phyloP scores from a whole-genome alignment of 225 moss, liverwort and hornwort genomes.

The Marchantia paleacea region DNA sequence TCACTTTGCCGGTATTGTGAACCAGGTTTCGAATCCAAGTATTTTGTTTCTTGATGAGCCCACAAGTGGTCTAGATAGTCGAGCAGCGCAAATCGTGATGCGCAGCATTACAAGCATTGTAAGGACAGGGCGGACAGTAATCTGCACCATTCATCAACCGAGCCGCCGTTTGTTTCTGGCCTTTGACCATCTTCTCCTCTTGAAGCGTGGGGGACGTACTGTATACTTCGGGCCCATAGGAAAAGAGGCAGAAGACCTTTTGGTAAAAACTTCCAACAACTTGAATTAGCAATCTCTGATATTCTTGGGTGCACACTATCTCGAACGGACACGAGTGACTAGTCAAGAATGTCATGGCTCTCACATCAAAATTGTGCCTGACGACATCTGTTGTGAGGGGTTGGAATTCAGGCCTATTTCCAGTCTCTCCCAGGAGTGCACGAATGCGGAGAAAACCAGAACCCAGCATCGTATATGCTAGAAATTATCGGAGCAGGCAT shows the following conservation, averaged over 20 bases:
- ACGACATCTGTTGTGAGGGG: not conserved
- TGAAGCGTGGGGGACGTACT: slow-evolving; percentile 79
- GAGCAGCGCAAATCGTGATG: slow-evolving; percentile 85
- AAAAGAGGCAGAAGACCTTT: slow-evolving; percentile 56
- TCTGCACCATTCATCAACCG: slow-evolving; percentile 97
- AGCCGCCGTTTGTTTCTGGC: slow-evolving; percentile 70
- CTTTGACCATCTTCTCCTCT: slow-evolving; percentile 67
- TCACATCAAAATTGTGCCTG: not conserved
- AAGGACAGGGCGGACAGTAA: slow-evolving; percentile 64
- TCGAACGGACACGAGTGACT: not conserved
- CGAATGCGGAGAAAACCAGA: slow-evolving; percentile 71
- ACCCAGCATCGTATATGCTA: slow-evolving; percentile 86
- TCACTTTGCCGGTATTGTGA: not conserved
- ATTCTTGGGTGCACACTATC: not conserved
- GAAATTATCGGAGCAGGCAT: slow-evolving; percentile 95
- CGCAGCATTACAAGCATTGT: slow-evolving; percentile 63
- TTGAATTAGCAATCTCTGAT: not conserved
- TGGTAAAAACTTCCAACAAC: slow-evolving; percentile 37
- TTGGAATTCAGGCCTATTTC: slow-evolving; percentile 62
- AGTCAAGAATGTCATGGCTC: not conserved
- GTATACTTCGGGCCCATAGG: slow-evolving; percentile 85
- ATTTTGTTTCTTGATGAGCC: slow-evolving; percentile 89
- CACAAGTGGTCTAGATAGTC: slow-evolving; percentile 83
- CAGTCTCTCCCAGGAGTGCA: slow-evolving; percentile 69
- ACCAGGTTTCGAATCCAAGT: slow-evolving; percentile 77